Evolutionary conservation across 176 grass and related monocot genomes (phyloP).

Genomic region (Cenchrus purpureus): DNA sequence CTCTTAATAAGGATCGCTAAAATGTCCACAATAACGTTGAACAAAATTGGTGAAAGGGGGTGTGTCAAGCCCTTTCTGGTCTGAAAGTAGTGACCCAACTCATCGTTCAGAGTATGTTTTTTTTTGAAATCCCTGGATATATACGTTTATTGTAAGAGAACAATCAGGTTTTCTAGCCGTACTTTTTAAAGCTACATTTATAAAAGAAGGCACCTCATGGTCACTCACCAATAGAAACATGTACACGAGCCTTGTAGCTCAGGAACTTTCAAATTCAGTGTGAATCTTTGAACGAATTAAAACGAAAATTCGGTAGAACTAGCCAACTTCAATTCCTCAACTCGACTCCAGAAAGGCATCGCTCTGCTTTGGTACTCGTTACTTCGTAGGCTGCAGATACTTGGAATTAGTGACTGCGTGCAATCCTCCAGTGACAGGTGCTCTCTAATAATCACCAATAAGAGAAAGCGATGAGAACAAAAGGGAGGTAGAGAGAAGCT

Average conservation of each 20-base stretch:
- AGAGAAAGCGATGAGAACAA: neutral
- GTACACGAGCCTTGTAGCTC: neutral
- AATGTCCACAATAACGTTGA: no score
- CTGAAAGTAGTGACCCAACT: no score
- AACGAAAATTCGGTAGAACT: no score
- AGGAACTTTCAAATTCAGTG: neutral
- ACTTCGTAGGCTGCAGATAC: neutral
- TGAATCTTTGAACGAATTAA: neutral
- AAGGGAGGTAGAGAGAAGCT: neutral
- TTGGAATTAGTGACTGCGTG: neutral
- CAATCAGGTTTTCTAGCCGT: no score
- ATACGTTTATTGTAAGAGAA: neutral
- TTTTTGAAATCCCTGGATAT: neutral
- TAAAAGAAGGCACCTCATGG: neutral
- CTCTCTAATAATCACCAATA: neutral
- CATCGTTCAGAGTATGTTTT: neutral
- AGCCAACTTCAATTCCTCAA: neutral
- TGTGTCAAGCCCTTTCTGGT: no score
- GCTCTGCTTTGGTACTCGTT: neutral
- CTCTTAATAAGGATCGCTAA: no score
- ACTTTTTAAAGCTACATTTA: no score
- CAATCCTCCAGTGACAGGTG: neutral
- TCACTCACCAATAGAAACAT: neutral
- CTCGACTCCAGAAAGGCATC: neutral
- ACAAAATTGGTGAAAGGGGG: no score